phyloP scores from a whole-genome alignment of 2,329 filamentous ascomycete species.

The Hypoxylon sp. region DNA sequence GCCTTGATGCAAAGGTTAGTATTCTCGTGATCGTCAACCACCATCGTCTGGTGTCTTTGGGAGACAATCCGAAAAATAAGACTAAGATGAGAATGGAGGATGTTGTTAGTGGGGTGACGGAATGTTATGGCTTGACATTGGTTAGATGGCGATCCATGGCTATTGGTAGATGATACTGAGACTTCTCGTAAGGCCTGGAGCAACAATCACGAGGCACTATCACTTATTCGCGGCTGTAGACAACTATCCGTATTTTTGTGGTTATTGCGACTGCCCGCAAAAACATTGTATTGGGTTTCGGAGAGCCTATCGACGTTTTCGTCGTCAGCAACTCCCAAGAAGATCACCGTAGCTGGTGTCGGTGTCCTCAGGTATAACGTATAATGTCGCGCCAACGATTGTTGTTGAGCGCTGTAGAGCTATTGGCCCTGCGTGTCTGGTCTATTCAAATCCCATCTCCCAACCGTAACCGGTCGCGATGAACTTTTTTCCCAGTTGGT shows the following conservation, averaged over 20 bases:
- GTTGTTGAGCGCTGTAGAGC: conserved; percentile 44
- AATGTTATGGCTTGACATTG: conserved; percentile 9
- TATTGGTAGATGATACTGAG: conserved; percentile 19
- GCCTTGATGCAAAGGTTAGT: conserved; percentile 27
- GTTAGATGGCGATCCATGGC: conserved; percentile 2
- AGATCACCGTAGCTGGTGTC: conserved; percentile 46
- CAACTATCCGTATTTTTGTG: conserved; percentile 33
- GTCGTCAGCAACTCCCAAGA: conserved; percentile 44
- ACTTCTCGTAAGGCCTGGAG: conserved; percentile 31
- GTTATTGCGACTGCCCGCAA: conserved; percentile 46
- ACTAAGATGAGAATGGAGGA: conserved; percentile 17
- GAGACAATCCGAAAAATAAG: conserved; percentile 13
- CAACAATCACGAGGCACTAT: conserved; percentile 25
- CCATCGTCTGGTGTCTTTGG: conserved; percentile 8
- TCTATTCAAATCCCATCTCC: conserved; percentile 51
- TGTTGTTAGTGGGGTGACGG: conserved; percentile 2
- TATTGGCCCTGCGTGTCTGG: conserved; percentile 51
- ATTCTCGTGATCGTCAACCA: conserved; percentile 29
- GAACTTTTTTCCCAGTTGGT: conserved; percentile 39
- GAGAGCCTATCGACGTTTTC: conserved; percentile 47
- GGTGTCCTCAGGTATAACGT: conserved; percentile 52
- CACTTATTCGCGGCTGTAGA: conserved; percentile 26
- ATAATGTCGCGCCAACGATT: conserved; percentile 48
- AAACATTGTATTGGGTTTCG: conserved; percentile 52
- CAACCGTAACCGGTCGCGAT: conserved; percentile 44